Evolutionary conservation across 495 filamentous ascomycete genomes (phyloP).

Genomic region (Neurospora terricola): DNA sequence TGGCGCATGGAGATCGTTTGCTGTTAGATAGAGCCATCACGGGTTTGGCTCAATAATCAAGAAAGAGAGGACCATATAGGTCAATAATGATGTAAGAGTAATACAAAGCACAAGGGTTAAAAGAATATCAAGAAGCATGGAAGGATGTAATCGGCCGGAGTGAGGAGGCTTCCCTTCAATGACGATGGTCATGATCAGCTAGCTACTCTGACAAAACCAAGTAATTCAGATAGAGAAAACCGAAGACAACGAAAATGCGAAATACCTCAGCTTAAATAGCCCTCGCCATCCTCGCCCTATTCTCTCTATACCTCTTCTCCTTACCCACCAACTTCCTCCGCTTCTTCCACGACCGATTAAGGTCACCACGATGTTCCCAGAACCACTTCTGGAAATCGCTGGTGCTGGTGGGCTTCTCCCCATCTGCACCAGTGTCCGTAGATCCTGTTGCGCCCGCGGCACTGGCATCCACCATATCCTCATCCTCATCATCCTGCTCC

Average conservation of each 20-base stretch:
- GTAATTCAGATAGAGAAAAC: background rate
- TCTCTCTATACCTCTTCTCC: conserved; percentile 79
- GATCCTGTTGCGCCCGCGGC: conserved; percentile 8
- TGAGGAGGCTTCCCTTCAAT: too few relatives aligned
- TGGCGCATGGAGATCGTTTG: background rate
- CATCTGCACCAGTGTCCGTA: conserved; percentile 17
- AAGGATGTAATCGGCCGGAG: too few relatives aligned
- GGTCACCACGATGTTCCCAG: conserved; percentile 82
- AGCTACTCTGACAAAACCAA: background rate
- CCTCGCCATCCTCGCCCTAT: conserved; percentile 48
- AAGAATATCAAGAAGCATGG: too few relatives aligned
- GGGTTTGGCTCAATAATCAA: background rate
- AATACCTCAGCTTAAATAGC: conserved; percentile 21
- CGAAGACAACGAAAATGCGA: background rate
- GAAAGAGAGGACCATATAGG: background rate
- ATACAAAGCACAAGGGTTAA: background rate
- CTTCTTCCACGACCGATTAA: conserved; percentile 87
- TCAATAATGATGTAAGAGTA: background rate
- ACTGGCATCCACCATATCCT: conserved; percentile 19
- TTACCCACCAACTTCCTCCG: conserved; percentile 70
- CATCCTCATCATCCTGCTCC: conserved; percentile 25
- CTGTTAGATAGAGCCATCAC: background rate
- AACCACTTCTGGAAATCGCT: conserved; percentile 84
- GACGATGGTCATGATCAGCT: background rate
- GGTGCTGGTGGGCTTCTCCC: conserved; percentile 6